A percentile compares a stretch with the other conserved stretches of the same genome.
Conservation (phyloP, 129 eudicot genomes). For the Flaveria ramosissima region DNA sequence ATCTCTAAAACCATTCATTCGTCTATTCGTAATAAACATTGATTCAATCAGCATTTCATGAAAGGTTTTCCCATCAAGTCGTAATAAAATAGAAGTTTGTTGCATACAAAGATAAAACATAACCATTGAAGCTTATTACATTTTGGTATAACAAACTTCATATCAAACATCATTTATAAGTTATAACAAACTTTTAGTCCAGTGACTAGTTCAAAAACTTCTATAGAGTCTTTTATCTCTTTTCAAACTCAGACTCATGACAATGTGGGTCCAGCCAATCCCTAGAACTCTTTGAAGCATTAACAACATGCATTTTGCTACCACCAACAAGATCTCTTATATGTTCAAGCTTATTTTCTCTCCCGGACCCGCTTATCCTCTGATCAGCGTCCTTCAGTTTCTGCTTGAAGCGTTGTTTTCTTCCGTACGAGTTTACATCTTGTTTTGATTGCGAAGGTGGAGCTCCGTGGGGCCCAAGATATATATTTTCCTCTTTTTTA, state of each 20-base stretch:
- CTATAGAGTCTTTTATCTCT: slow-evolving; percentile 30
- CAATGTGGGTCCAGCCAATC: slow-evolving; percentile 99
- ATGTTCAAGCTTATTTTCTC: slow-evolving; percentile 79
- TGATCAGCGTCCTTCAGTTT: slow-evolving; percentile 84
- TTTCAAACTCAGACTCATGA: slow-evolving; percentile 80
- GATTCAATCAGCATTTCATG: background rate
- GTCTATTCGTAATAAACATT: background rate
- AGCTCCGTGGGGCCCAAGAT: slow-evolving; percentile 97
- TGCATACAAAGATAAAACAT: background rate
- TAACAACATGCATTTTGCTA: slow-evolving; percentile 43
- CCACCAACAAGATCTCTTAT: slow-evolving; percentile 85
- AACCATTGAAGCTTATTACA: background rate
- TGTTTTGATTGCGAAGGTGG: slow-evolving; percentile 78
- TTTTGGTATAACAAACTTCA: background rate
- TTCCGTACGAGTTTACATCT: slow-evolving; percentile 61
- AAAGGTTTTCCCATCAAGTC: background rate
- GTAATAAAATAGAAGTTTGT: background rate
- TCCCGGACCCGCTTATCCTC: slow-evolving; percentile 55
- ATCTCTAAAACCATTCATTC: background rate
- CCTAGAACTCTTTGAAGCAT: slow-evolving; percentile 53
- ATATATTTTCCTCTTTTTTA: slow-evolving; percentile 67
- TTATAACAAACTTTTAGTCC: background rate
- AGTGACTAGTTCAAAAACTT: background rate
- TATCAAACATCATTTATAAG: background rate
- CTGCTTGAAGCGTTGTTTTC: slow-evolving; percentile 84